Conservation (phyloP, 768 basidiomycete species). For the Lyophyllum decastes region DNA sequence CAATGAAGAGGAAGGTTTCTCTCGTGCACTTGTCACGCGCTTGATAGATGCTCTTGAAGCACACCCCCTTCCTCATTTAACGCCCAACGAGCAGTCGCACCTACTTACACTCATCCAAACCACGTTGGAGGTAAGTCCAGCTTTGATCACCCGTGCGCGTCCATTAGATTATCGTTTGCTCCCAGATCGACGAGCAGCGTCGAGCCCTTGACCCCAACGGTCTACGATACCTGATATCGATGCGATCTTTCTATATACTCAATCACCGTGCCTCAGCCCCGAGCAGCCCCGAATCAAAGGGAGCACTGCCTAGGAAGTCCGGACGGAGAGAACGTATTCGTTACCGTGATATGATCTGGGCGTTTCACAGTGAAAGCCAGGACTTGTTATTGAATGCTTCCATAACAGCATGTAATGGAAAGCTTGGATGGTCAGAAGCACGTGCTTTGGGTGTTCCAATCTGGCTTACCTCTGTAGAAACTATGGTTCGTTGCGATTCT, state of each 20-base stretch:
- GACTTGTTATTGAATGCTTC: slow-evolving; percentile 77
- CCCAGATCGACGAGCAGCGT: slow-evolving; percentile 84
- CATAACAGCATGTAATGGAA: slow-evolving; percentile 71
- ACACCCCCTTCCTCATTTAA: slow-evolving; percentile 67
- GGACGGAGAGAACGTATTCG: slow-evolving; percentile 76
- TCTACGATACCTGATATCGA: slow-evolving; percentile 87
- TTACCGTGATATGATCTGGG: slow-evolving; percentile 96
- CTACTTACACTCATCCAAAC: slow-evolving; percentile 85
- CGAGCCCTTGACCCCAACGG: slow-evolving; percentile 93
- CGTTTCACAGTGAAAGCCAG: slow-evolving; percentile 93
- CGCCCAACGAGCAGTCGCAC: slow-evolving; percentile 80
- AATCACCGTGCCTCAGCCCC: slow-evolving; percentile 62
- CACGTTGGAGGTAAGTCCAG: slow-evolving; percentile 72
- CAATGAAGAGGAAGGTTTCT: slow-evolving; percentile 55
- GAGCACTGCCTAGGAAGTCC: slow-evolving; percentile 42
- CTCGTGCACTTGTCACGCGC: slow-evolving; percentile 55
- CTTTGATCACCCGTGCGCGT: not conserved
- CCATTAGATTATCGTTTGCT: not conserved
- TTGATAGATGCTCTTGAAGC: slow-evolving; percentile 68
- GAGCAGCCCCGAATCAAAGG: slow-evolving; percentile 46
- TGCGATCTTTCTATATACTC: slow-evolving; percentile 89
- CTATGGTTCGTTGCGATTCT: slow-evolving; percentile 56
- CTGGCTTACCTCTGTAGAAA: slow-evolving; percentile 82
- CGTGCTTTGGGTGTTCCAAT: slow-evolving; percentile 82
- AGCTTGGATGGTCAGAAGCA: slow-evolving; percentile 91